Conservation (phyloP, 306 rosid genomes). For the Castanospermum australe region DNA sequence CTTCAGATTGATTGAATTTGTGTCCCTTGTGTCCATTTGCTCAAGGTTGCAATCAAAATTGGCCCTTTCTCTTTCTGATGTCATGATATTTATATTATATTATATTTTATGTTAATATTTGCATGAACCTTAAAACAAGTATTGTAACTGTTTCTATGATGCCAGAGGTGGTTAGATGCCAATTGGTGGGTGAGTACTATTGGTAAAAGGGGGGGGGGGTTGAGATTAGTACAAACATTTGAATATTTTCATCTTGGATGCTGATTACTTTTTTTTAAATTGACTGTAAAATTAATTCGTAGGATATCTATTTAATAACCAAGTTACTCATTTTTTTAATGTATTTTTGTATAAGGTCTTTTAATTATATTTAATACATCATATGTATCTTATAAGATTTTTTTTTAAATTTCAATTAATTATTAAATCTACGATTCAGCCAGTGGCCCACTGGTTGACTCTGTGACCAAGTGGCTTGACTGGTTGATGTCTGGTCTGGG, state of each 20-base stretch:
- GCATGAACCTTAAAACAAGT: background rate
- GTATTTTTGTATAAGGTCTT: too few species aligned
- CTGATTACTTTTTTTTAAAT: too few species aligned
- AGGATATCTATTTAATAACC: too few species aligned
- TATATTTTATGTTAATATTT: background rate
- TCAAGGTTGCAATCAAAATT: background rate
- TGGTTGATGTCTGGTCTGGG: background rate
- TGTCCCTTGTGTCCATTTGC: background rate
- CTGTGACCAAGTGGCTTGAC: background rate
- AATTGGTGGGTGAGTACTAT: too few species aligned
- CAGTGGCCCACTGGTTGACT: background rate
- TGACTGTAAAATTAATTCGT: too few species aligned
- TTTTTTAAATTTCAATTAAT: too few species aligned
- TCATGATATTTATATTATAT: conserved; percentile 19
- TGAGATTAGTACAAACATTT: too few species aligned
- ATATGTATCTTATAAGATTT: too few species aligned
- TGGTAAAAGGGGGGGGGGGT: too few species aligned
- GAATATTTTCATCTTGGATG: too few species aligned
- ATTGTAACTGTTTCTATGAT: background rate
- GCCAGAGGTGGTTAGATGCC: background rate
- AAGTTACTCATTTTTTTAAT: too few species aligned
- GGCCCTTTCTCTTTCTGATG: conserved; percentile 16
- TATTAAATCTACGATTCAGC: background rate
- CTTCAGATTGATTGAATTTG: conserved; percentile 14
- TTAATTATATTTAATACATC: too few species aligned